These are phyloP conservation scores for Capronia coronata DNA, from an alignment of 2,329 filamentous ascomycete species.

Conservation along the genomic window DNA sequence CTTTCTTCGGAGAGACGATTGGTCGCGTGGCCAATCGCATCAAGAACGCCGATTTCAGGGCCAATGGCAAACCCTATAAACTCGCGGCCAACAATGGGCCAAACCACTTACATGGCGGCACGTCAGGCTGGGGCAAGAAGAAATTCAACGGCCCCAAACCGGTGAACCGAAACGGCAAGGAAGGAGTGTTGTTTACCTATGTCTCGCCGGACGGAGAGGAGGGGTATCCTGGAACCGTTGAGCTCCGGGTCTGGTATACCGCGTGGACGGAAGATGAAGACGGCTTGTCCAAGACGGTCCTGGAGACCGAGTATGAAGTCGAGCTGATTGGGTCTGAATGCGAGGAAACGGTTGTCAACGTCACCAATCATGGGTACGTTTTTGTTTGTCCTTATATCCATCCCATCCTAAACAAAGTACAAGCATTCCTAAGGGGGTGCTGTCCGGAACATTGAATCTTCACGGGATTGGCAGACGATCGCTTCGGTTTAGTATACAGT, in stretches of 20 bases:
- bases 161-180: slow-evolving; percentile 52
- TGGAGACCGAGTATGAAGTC: slow-evolving; percentile 86
- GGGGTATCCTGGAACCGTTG: slow-evolving; percentile 80
- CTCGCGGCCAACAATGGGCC: slow-evolving; percentile 71
- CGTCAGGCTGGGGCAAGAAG: slow-evolving; percentile 72
- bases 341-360: slow-evolving; percentile 84
- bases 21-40: slow-evolving; percentile 79
- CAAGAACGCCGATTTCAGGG: slow-evolving; percentile 60
- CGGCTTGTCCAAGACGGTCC: slow-evolving; percentile 57
- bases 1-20: slow-evolving; percentile 90
- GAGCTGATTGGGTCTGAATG: slow-evolving; percentile 67
- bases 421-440: no score
- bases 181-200: slow-evolving; percentile 60
- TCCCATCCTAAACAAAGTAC: no score
- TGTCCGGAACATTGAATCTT: no score
- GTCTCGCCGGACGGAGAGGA: slow-evolving; percentile 68
- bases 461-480: no score
- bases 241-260: slow-evolving; percentile 71
- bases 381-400: background rate
- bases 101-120: slow-evolving; percentile 69
- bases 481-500: no score
- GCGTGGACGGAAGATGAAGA: slow-evolving; percentile 59
- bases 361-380: slow-evolving; percentile 87
- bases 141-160: slow-evolving; percentile 66
- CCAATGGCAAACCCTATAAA: slow-evolving; percentile 66